Conservation (phyloP, 768 basidiomycete genomes). For the Russula emetica region DNA sequence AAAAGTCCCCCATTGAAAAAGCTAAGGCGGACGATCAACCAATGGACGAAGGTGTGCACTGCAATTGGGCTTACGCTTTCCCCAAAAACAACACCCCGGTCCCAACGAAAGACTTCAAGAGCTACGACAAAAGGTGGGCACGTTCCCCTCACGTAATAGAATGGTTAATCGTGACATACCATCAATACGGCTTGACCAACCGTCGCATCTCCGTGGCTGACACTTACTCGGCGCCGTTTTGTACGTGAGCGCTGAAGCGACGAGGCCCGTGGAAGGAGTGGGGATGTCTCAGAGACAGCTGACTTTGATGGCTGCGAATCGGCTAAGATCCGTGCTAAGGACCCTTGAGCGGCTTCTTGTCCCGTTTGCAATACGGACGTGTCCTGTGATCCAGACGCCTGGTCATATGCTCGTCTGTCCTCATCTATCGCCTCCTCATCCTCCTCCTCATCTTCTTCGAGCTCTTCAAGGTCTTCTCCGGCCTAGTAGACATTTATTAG, state of each 20-base stretch:
- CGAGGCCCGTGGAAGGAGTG: slow-evolving; percentile 44
- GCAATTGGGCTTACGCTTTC: slow-evolving; percentile 62
- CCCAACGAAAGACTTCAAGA: slow-evolving; percentile 91
- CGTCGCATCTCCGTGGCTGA: slow-evolving; percentile 80
- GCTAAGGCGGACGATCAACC: slow-evolving; percentile 37
- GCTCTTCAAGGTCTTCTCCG: slow-evolving; percentile 78
- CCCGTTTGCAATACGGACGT: not conserved
- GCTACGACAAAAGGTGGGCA: slow-evolving; percentile 38
- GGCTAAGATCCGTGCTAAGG: slow-evolving; percentile 14
- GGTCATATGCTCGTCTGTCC: slow-evolving; percentile 31
- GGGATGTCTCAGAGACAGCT: slow-evolving; percentile 45
- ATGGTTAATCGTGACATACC: slow-evolving; percentile 44
- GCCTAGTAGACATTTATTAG: slow-evolving; percentile 48
- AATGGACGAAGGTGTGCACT: not conserved
- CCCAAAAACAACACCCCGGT: slow-evolving; percentile 95
- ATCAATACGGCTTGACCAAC: slow-evolving; percentile 90
- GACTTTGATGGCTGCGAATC: slow-evolving; percentile 23
- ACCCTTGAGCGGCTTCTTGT: slow-evolving; percentile 8
- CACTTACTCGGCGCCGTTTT: slow-evolving; percentile 51
- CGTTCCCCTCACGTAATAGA: not conserved
- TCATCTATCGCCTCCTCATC: slow-evolving; percentile 47
- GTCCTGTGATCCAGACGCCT: slow-evolving; percentile 17
- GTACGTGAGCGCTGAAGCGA: slow-evolving; percentile 48
- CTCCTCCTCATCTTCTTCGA: slow-evolving; percentile 54
- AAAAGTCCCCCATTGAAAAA: slow-evolving; percentile 95